A percentile compares a stretch with the other conserved stretches of the same genome.
Evolutionary conservation across 225 moss, liverwort and hornwort species (phyloP).

Genomic region (Bryum argenteum): DNA sequence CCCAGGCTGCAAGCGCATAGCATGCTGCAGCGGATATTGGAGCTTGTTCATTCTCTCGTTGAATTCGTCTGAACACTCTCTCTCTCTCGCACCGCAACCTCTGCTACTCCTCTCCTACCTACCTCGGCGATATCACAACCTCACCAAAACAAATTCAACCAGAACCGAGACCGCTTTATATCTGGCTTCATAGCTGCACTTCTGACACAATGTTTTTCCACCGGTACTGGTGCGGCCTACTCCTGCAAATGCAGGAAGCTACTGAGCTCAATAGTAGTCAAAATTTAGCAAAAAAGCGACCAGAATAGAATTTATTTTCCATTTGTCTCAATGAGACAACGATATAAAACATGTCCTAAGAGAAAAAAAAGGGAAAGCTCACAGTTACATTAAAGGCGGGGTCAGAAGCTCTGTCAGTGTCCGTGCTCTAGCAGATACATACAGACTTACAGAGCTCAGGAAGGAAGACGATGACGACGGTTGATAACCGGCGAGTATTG

Average conservation of each 20-base stretch:
- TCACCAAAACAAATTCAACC: constrained; percentile 1
- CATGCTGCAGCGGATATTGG: constrained; percentile 50
- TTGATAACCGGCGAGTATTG: constrained; percentile 14
- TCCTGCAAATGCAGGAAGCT: neutral
- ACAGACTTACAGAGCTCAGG: neutral
- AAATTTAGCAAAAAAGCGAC: neutral
- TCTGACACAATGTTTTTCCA: constrained; percentile 34
- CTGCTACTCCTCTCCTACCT: constrained; percentile 22
- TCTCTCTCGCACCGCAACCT: constrained; percentile 21
- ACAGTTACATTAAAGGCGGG: neutral
- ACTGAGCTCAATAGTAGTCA: neutral
- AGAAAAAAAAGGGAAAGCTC: too few relatives aligned
- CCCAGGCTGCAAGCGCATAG: constrained; percentile 54
- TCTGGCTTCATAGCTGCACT: constrained; percentile 20
- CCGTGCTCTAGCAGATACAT: neutral
- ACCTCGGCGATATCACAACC: neutral
- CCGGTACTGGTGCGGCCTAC: constrained; percentile 1
- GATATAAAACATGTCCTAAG: too few relatives aligned
- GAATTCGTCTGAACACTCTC: constrained; percentile 33
- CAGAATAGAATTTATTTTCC: neutral
- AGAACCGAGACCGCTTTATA: constrained; percentile 10
- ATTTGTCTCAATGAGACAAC: too few relatives aligned
- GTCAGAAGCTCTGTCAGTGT: neutral
- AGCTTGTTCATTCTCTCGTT: constrained; percentile 46
- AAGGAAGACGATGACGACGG: constrained; percentile 5